Evolutionary conservation across 2,329 filamentous ascomycete genomes (phyloP).

Genomic region (Exophiala xenobiotica): DNA sequence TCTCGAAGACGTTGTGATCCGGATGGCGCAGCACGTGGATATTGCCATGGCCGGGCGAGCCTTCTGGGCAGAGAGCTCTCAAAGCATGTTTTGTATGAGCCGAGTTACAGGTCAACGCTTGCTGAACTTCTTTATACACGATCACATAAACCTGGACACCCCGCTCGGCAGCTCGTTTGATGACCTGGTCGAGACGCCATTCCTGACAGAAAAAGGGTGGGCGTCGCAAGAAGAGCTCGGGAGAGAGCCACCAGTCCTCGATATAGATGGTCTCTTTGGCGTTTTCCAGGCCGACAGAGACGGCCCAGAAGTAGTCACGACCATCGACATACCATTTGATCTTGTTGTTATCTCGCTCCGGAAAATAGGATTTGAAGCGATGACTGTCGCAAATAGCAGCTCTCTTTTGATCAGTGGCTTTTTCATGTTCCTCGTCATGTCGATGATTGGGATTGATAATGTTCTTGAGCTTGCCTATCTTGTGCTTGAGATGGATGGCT

Average conservation of each 20-base stretch:
- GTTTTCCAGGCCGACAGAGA: slow-evolving; percentile 83
- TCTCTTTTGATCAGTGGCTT: slow-evolving; percentile 78
- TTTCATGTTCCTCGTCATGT: slow-evolving; percentile 90
- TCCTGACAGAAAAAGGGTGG: slow-evolving; percentile 80
- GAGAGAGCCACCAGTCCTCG: slow-evolving; percentile 94
- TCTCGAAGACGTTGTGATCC: slow-evolving; percentile 92
- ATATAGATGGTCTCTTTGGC: slow-evolving; percentile 96
- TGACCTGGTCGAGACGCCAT: slow-evolving; percentile 79
- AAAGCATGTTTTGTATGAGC: slow-evolving; percentile 88
- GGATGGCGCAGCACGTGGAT: slow-evolving; percentile 88
- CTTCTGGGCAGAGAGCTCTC: slow-evolving; percentile 74
- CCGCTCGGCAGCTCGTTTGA: slow-evolving; percentile 85
- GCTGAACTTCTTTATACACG: slow-evolving; percentile 85
- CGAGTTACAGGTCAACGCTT: slow-evolving; percentile 86
- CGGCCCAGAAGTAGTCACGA: slow-evolving; percentile 91
- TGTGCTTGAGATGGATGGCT: slow-evolving; percentile 60
- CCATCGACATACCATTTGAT: slow-evolving; percentile 98
- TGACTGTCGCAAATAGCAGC: slow-evolving; percentile 68
- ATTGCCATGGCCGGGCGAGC: slow-evolving; percentile 78
- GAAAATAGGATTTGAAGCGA: slow-evolving; percentile 87
- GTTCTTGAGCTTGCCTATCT: slow-evolving; percentile 64
- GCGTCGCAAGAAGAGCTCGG: slow-evolving; percentile 67
- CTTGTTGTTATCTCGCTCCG: slow-evolving; percentile 77
- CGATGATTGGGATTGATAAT: slow-evolving; percentile 83
- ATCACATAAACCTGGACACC: slow-evolving; percentile 93